Evolutionary conservation across 148 eudicot genomes (phyloP), one percentile per base, ranked within the genome.

Genomic region (Rhododendron griersonianum): DNA sequence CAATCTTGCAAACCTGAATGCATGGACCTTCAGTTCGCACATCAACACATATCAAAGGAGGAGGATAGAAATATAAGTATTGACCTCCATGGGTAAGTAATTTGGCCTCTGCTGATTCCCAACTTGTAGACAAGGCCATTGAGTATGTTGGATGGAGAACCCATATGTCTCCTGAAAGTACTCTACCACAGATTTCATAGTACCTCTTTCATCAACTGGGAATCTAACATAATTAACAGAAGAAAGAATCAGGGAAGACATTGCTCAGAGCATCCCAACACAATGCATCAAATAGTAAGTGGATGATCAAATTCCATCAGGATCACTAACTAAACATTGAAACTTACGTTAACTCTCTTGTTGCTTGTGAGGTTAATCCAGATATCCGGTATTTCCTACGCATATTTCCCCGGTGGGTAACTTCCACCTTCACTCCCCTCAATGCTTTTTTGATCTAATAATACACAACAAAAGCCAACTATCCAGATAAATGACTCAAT

Each of bases 41-140:
- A 37, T 65, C 53, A 35, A 16, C 45, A 53, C 67, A n/a, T 10
- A 15, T 16, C n/a, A 44, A 69, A 21, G 33, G 28, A 78, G 11
- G 19, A 25, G 61, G 30, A 28, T n/a, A 45, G 25, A 59, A 80
- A 10, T 7, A 2, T 21, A 84, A 71, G 83, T n/a, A 65, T 11
- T 51, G 47, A 95, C 98, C 98, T 95, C 98, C 98, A 95, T 95
- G 14, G 98, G 98, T 86, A 95, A 86, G 89, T 93, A 95, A 90
- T 94, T 94, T 3, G 95, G 94, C 82, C 95, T 92, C 84, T 93
- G 95, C 44, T 88, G 92, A 83, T 92, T 95, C 48, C 98, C 98
- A 85, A 93, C 98, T 91, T 94, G 98, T 16, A 95, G 90, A 86
- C 98, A 95, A 78, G 98, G 98, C 95, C 93, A 92, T 53, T 94